These are phyloP conservation scores for Holtermannia corniformis DNA, from an alignment of 768 basidiomycete genomes.

Conservation along the genomic window DNA sequence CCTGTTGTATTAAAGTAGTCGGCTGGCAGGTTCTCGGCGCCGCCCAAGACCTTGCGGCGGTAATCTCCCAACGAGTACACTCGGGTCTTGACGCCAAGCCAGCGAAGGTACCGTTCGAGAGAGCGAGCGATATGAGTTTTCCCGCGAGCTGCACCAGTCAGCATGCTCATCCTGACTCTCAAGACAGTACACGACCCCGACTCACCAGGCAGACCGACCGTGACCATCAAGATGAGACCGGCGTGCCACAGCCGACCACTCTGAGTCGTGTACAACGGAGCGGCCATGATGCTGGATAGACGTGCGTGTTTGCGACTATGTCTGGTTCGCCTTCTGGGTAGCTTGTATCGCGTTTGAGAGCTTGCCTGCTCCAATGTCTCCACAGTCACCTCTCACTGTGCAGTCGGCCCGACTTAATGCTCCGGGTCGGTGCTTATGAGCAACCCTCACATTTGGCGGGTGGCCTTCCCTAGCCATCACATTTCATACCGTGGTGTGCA, in stretches of 20 bases:
- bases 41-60: constrained; percentile 77
- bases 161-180: not conserved
- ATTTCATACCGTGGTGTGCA: too few species aligned
- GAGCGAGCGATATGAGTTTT: constrained; percentile 96
- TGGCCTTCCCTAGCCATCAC: too few species aligned
- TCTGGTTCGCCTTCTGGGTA: too few species aligned
- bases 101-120: constrained; percentile 91
- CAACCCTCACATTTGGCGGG: too few species aligned
- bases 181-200: too few species aligned
- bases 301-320: too few species aligned
- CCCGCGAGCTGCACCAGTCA: constrained; percentile 54
- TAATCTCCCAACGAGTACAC: constrained; percentile 95
- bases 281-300: constrained; percentile 54
- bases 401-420: too few species aligned
- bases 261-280: constrained; percentile 89
- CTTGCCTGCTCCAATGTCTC: too few species aligned
- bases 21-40: constrained; percentile 72
- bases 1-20: constrained; percentile 84
- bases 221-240: constrained; percentile 86
- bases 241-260: constrained; percentile 50
- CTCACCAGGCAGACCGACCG: constrained; percentile 70
- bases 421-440: too few species aligned
- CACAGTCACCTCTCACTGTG: too few species aligned
- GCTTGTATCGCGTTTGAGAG: too few species aligned
- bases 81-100: constrained; percentile 94